Percentiles rank a stretch among this genome's conserved stretches.
Conservation (phyloP, 179 eudicot species). For the Spinacia oleracea region DNA sequence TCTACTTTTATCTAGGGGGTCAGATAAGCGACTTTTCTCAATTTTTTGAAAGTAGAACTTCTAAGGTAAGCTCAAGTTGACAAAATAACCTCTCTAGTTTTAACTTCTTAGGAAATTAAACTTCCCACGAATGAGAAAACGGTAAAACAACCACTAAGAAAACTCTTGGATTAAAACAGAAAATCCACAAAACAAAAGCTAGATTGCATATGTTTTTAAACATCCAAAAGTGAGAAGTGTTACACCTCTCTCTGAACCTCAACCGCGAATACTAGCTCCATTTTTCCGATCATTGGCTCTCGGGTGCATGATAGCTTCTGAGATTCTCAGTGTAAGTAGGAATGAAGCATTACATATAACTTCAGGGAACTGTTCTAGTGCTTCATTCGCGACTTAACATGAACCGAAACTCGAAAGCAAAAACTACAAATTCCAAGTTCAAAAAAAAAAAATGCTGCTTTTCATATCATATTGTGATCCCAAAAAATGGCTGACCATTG, state of each 20-base stretch:
- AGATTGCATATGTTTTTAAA: no score
- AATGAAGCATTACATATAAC: not conserved
- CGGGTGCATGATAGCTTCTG: not conserved
- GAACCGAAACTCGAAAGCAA: not conserved
- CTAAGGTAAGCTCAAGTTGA: no score
- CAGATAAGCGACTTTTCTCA: no score
- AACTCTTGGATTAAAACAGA: not conserved
- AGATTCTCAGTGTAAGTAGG: not conserved
- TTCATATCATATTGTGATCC: constrained; percentile 18
- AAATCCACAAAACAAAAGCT: no score
- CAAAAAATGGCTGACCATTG: not conserved
- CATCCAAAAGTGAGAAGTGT: not conserved
- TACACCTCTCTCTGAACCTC: not conserved
- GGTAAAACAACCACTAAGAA: not conserved
- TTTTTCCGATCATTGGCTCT: not conserved
- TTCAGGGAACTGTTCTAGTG: not conserved
- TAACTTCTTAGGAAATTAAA: no score
- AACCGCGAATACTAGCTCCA: not conserved
- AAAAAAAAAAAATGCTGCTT: not conserved
- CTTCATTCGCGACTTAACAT: not conserved
- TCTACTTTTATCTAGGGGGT: no score
- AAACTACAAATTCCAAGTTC: not conserved
- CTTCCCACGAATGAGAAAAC: no score
- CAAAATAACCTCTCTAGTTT: no score
- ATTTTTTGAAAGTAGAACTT: no score